phyloP scores from a whole-genome alignment of 371 early-diverging fungal species.

The Mycotypha africana region DNA sequence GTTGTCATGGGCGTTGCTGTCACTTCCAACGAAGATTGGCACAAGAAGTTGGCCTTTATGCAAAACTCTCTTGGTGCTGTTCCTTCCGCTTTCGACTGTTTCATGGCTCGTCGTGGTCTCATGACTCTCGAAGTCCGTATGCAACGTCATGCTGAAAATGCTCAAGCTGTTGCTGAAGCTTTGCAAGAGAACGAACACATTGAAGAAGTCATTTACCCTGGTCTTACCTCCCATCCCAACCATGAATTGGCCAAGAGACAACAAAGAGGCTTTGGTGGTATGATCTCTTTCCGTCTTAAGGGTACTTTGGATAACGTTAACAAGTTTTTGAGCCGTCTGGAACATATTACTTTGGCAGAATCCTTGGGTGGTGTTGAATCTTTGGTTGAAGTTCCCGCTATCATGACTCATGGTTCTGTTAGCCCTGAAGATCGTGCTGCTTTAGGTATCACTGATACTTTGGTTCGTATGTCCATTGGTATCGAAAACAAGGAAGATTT shows the following conservation, averaged over 20 bases:
- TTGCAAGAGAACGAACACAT: conserved; percentile 62
- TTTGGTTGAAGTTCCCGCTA: conserved; percentile 76
- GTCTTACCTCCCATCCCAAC: conserved; percentile 75
- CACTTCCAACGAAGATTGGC: conserved; percentile 69
- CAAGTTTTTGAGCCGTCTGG: conserved; percentile 59
- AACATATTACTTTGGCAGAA: conserved; percentile 81
- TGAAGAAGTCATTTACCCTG: conserved; percentile 81
- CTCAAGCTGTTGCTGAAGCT: conserved; percentile 69
- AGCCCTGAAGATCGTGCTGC: conserved; percentile 67
- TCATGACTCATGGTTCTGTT: conserved; percentile 86
- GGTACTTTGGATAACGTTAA: conserved; percentile 66
- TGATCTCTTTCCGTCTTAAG: conserved; percentile 83
- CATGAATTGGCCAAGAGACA: conserved; percentile 79
- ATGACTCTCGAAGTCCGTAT: conserved; percentile 95
- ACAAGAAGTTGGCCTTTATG: conserved; percentile 78
- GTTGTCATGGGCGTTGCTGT: conserved; percentile 95
- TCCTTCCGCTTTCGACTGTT: conserved; percentile 97
- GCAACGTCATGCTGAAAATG: conserved; percentile 86
- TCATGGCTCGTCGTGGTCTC: conserved; percentile 90
- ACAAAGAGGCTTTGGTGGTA: conserved; percentile 80
- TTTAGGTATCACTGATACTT: conserved; percentile 79
- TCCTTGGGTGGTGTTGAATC: conserved; percentile 85
- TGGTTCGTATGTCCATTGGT: conserved; percentile 79
- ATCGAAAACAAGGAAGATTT: conserved; percentile 82
- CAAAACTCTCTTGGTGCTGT: conserved; percentile 96